Conservation (phyloP, 2,329 filamentous ascomycete species). For the Fusarium subglutinans region DNA sequence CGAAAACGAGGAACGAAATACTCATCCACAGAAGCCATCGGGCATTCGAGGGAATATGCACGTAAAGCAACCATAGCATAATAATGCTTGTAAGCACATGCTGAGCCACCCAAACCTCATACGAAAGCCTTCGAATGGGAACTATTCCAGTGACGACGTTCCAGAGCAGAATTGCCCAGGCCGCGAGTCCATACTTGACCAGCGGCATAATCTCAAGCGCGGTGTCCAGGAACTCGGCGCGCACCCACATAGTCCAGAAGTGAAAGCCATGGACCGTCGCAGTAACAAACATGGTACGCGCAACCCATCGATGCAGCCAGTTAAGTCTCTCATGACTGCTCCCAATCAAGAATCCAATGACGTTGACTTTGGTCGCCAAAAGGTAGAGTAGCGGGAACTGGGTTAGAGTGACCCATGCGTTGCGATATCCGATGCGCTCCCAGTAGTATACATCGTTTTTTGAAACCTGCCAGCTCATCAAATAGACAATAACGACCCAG, state of each 20-base stretch:
- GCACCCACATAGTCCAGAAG: constrained; percentile 72
- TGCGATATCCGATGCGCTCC: constrained; percentile 74
- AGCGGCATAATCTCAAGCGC: constrained; percentile 71
- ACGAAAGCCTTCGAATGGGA: constrained; percentile 71
- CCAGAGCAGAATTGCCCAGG: constrained; percentile 74
- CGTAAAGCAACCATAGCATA: constrained; percentile 70
- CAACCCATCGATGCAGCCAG: constrained; percentile 79
- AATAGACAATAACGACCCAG: constrained; percentile 67
- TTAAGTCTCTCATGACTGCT: constrained; percentile 75
- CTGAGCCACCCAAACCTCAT: constrained; percentile 76
- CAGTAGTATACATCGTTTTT: constrained; percentile 64
- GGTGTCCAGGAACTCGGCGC: constrained; percentile 65
- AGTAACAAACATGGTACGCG: constrained; percentile 73
- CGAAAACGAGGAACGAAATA: constrained; percentile 69
- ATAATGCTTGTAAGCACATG: constrained; percentile 70
- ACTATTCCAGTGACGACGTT: constrained; percentile 69
- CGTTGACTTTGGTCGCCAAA: constrained; percentile 66
- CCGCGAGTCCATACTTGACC: constrained; percentile 72
- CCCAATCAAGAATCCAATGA: constrained; percentile 69
- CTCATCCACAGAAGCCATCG: constrained; percentile 73
- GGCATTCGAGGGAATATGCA: constrained; percentile 69
- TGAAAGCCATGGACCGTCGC: constrained; percentile 75
- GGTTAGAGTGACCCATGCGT: constrained; percentile 72
- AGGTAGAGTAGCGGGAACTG: constrained; percentile 73
- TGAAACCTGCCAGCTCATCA: constrained; percentile 62